Conservation (phyloP, 2,329 filamentous ascomycete species). For the Colletotrichum camelliae region DNA sequence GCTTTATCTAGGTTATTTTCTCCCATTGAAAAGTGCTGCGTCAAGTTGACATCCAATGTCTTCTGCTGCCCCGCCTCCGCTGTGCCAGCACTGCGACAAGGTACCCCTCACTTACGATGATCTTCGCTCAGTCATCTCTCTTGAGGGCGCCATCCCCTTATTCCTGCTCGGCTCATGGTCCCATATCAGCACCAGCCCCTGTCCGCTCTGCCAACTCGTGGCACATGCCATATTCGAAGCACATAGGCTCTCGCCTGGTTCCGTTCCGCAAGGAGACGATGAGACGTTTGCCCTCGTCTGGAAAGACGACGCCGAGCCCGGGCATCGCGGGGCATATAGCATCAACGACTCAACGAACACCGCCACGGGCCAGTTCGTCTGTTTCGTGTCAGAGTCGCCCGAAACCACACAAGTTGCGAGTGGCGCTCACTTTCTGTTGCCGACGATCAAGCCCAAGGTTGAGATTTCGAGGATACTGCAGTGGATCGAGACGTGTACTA, state of each 20-base stretch:
- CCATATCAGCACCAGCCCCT: not conserved
- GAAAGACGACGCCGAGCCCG: not conserved
- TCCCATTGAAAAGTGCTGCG: not conserved
- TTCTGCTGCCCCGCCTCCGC: not conserved
- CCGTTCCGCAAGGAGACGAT: not conserved
- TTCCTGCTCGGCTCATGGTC: not conserved
- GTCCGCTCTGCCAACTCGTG: not conserved
- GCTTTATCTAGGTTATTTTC: not conserved
- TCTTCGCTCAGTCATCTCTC: not conserved
- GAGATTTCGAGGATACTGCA: not conserved
- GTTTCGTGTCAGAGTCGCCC: not conserved
- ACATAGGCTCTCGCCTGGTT: not conserved
- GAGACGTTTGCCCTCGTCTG: not conserved
- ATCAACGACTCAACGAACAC: not conserved
- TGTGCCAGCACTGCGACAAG: not conserved
- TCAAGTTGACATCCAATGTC: not conserved
- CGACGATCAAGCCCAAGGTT: not conserved
- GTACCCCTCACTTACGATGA: not conserved
- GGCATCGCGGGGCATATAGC: not conserved
- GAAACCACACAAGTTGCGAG: not conserved
- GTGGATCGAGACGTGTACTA: not conserved
- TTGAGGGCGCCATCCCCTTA: not conserved
- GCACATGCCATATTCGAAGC: not conserved
- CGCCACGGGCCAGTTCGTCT: not conserved
- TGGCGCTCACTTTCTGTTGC: not conserved